Conservation (phyloP, 2,329 filamentous ascomycete species). For the Dichotomopilus funicola region DNA sequence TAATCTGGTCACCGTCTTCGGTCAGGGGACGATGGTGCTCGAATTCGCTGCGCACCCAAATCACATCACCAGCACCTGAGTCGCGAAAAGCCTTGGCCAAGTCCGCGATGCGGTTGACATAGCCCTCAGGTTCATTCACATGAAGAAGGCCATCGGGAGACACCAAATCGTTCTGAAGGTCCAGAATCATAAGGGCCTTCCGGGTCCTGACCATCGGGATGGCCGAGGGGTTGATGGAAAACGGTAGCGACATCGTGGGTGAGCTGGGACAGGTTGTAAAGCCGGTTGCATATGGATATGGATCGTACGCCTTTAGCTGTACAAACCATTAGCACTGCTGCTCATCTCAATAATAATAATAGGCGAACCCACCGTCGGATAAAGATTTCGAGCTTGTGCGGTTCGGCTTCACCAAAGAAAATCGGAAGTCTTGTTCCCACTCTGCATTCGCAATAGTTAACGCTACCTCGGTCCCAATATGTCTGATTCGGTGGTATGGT, state of each 20-base stretch:
- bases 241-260: constrained; percentile 34
- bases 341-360: no score
- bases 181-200: constrained; percentile 72
- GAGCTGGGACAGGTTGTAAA: neutral
- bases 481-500: no score
- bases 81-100: constrained; percentile 68
- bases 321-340: no score
- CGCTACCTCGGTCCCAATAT: no score
- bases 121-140: constrained; percentile 56
- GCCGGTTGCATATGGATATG: no score
- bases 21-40: constrained; percentile 49
- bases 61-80: constrained; percentile 60
- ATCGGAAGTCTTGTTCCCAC: no score
- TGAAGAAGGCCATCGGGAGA: constrained; percentile 60
- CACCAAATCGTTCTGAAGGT: constrained; percentile 88
- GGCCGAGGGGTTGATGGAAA: constrained; percentile 49
- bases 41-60: constrained; percentile 80
- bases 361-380: no score
- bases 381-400: no score
- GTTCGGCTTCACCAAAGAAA: no score
- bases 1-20: constrained; percentile 46
- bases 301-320: no score
- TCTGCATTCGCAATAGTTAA: no score
- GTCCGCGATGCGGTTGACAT: constrained; percentile 58
- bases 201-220: constrained; percentile 53